Evolutionary conservation across 495 filamentous ascomycete genomes (phyloP).

Genomic region (Penicillium antarcticum): DNA sequence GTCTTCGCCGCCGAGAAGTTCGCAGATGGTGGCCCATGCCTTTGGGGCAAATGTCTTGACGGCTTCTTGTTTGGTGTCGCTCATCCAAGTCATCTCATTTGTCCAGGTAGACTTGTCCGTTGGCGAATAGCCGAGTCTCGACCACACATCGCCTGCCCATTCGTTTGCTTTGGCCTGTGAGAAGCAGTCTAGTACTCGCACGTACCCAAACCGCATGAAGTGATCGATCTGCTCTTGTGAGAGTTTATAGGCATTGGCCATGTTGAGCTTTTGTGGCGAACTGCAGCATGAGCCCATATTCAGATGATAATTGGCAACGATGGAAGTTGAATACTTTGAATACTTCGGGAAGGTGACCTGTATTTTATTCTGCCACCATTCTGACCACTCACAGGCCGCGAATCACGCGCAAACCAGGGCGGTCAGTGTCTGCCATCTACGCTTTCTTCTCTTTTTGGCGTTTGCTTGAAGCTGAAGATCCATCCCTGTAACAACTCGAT

Average conservation of each 20-base stretch:
- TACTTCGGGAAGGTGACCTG: not conserved
- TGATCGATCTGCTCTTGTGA: slow-evolving; percentile 60
- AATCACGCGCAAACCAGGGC: not conserved
- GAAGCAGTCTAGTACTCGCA: slow-evolving; percentile 60
- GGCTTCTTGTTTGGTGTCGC: slow-evolving; percentile 50
- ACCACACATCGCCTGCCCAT: slow-evolving; percentile 61
- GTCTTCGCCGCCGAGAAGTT: slow-evolving; percentile 65
- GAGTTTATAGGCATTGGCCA: slow-evolving; percentile 30
- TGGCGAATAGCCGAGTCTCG: slow-evolving; percentile 62
- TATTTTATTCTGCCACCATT: not conserved
- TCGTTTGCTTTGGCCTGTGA: slow-evolving; percentile 55
- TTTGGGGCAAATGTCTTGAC: slow-evolving; percentile 60
- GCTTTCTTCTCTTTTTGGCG: not conserved
- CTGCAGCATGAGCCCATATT: not conserved
- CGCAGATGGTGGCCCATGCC: slow-evolving; percentile 67
- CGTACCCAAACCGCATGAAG: slow-evolving; percentile 64
- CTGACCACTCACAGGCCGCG: not conserved
- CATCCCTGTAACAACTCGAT: not conserved
- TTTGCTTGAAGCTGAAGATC: not conserved
- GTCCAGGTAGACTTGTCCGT: slow-evolving; percentile 67
- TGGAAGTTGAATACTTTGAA: not conserved
- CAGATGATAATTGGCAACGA: not conserved
- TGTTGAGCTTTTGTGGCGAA: not conserved
- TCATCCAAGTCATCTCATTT: slow-evolving; percentile 63
- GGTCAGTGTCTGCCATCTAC: not conserved